Conservation (phyloP, 2,329 filamentous ascomycete species). For the Sclerotinia glacialis region DNA sequence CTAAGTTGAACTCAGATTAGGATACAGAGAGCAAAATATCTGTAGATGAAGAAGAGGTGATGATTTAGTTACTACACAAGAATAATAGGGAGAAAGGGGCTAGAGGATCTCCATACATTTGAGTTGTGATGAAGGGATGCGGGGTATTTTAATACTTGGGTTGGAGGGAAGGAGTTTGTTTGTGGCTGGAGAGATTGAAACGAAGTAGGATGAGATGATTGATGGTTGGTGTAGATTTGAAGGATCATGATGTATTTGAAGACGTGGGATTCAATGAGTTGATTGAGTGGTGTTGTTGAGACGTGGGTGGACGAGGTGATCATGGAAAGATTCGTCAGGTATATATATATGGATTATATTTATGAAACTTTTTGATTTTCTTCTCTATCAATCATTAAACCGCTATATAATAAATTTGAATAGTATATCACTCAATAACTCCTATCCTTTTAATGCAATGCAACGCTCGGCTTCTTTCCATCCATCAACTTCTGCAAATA, state of each 20-base stretch:
- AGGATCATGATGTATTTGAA: neutral
- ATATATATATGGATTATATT: neutral
- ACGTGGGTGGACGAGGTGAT: neutral
- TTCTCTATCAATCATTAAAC: conserved; percentile 12
- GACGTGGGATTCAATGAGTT: too few relatives aligned
- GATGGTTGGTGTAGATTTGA: too few relatives aligned
- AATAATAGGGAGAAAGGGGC: neutral
- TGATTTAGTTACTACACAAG: too few relatives aligned
- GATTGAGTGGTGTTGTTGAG: neutral
- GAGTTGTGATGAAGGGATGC: neutral
- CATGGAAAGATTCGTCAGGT: neutral
- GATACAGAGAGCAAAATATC: too few relatives aligned
- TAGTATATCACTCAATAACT: neutral
- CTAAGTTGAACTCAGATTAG: too few relatives aligned
- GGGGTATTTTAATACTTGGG: neutral
- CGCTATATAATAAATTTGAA: neutral
- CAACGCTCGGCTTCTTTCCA: neutral
- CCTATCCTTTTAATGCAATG: conserved; percentile 2
- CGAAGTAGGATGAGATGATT: neutral
- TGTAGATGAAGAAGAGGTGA: too few relatives aligned
- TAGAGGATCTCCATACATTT: neutral
- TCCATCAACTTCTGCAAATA: neutral
- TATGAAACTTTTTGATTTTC: neutral
- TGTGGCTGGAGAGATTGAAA: neutral
- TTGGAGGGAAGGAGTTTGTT: neutral